A percentile compares a stretch with the other conserved stretches of the same genome.
phyloP scores from a whole-genome alignment of 2,329 filamentous ascomycete species.

The Alternaria rosae region DNA sequence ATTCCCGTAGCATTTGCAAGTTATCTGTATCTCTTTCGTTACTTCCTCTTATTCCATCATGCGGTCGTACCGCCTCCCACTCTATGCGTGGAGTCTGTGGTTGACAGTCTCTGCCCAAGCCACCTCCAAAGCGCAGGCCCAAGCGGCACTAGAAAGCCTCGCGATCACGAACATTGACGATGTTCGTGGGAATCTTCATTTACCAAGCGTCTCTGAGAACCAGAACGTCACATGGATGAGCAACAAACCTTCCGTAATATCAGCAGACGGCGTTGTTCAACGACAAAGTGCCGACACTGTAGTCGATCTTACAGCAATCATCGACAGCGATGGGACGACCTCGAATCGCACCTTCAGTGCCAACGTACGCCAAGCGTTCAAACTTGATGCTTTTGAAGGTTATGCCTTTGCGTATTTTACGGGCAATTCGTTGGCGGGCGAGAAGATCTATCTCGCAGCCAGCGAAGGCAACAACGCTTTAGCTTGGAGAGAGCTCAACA shows the following conservation, averaged over 20 bases:
- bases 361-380: constrained; percentile 44
- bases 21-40: neutral
- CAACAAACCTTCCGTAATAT: constrained; percentile 45
- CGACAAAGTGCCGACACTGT: constrained; percentile 37
- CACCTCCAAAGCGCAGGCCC: constrained; percentile 1
- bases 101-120: constrained; percentile 9
- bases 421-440: constrained; percentile 53
- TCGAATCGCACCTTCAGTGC: constrained; percentile 45
- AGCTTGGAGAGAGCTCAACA: constrained; percentile 60
- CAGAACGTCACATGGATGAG: constrained; percentile 49
- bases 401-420: constrained; percentile 64
- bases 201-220: constrained; percentile 44
- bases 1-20: neutral
- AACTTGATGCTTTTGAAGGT: constrained; percentile 50
- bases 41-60: constrained; percentile 8
- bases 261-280: constrained; percentile 47
- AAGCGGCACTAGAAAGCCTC: constrained; percentile 22
- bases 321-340: constrained; percentile 27
- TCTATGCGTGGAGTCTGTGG: constrained; percentile 13
- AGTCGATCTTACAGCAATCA: constrained; percentile 50
- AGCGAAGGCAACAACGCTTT: constrained; percentile 62
- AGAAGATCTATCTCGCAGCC: constrained; percentile 62
- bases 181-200: constrained; percentile 51
- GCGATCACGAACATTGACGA: constrained; percentile 46
- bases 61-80: constrained; percentile 9